phyloP scores from a whole-genome alignment of 352 stramenopile species.

The Phytophthora podocarpi region DNA sequence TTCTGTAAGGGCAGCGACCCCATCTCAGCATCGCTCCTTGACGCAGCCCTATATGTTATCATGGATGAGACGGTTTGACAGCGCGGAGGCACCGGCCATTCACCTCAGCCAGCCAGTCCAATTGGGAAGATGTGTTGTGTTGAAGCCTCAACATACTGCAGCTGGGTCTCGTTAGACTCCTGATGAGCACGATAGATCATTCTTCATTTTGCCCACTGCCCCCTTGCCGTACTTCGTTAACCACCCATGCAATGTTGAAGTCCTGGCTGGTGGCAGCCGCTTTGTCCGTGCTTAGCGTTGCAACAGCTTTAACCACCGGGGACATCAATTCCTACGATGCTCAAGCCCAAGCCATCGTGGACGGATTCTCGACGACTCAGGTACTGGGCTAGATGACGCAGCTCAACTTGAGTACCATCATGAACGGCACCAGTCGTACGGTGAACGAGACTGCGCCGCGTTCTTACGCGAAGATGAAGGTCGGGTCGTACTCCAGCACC shows the following conservation, averaged over 20 bases:
- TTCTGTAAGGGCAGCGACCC: too few species aligned
- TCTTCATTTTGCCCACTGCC: slow-evolving; percentile 2
- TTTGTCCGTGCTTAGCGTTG: background rate
- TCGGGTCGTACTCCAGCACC: slow-evolving; percentile 87
- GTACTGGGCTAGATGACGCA: slow-evolving; percentile 90
- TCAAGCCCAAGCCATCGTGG: slow-evolving; percentile 51
- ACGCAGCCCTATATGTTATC: too few species aligned
- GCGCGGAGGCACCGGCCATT: too few species aligned
- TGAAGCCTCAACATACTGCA: too few species aligned
- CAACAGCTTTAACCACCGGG: slow-evolving; percentile 2
- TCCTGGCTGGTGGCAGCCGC: slow-evolving; percentile 3
- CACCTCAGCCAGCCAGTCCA: too few species aligned
- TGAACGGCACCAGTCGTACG: slow-evolving; percentile 49
- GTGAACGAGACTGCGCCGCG: slow-evolving; percentile 58
- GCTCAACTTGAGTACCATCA: slow-evolving; percentile 71
- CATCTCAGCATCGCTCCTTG: too few species aligned
- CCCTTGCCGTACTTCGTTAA: background rate
- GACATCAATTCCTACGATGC: slow-evolving; percentile 25
- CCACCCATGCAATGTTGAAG: slow-evolving; percentile 1
- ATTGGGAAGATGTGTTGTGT: too few species aligned
- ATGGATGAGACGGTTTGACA: too few species aligned
- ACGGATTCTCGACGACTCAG: slow-evolving; percentile 15
- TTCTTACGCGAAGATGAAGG: slow-evolving; percentile 60
- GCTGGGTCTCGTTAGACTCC: background rate
- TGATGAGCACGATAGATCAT: background rate